Conservation (phyloP, 768 basidiomycete species). For the Boletus reticuloceps region DNA sequence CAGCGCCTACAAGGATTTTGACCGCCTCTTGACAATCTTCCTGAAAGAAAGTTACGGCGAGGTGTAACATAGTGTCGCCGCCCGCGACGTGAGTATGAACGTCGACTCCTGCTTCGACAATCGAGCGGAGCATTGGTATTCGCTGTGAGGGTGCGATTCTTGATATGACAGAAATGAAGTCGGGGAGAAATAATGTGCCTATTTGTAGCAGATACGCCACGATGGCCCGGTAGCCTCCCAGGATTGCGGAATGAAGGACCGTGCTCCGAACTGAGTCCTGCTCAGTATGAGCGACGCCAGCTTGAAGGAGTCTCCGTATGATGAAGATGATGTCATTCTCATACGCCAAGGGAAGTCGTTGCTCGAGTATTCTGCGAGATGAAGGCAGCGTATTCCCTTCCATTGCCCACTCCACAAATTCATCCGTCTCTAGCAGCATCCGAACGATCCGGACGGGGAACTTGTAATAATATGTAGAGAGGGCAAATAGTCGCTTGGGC, state of each 20-base stretch:
- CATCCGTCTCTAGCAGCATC: constrained; percentile 4
- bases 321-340: constrained; percentile 5
- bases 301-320: constrained; percentile 7
- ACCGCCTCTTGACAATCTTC: not conserved
- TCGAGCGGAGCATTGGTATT: not conserved
- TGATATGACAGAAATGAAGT: not conserved
- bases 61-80: not conserved
- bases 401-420: constrained; percentile 10
- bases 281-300: not conserved
- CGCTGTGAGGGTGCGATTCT: not conserved
- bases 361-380: not conserved
- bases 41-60: not conserved
- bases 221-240: not conserved
- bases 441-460: constrained; percentile 2
- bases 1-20: not conserved
- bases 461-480: not conserved
- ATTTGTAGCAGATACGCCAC: not conserved
- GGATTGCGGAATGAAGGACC: not conserved
- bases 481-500: not conserved
- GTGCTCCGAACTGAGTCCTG: not conserved
- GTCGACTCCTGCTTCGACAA: not conserved
- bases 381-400: not conserved
- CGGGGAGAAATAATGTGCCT: not conserved
- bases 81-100: not conserved
- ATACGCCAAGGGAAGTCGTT: not conserved